These are phyloP conservation scores for Cystobasidium tubakii DNA, from an alignment of 768 basidiomycete species.

Conservation along the genomic window DNA sequence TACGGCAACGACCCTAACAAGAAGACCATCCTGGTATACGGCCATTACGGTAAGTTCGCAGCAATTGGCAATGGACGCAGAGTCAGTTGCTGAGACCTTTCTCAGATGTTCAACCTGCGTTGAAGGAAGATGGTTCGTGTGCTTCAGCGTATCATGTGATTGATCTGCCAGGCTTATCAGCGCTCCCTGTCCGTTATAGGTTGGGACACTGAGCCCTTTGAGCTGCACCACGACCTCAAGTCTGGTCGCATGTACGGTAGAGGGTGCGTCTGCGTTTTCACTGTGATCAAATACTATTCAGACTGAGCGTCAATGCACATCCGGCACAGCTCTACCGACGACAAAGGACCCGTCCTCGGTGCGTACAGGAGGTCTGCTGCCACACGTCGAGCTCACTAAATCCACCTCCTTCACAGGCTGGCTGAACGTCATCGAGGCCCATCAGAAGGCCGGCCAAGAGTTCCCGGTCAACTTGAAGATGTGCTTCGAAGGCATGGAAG, in stretches of 20 bases:
- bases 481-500: slow-evolving; percentile 98
- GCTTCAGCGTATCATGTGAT: not conserved
- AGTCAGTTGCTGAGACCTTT: not conserved
- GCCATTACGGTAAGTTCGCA: slow-evolving; percentile 15
- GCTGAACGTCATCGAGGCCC: slow-evolving; percentile 64
- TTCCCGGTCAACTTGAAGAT: slow-evolving; percentile 84
- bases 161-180: not conserved
- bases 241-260: slow-evolving; percentile 69
- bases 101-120: not conserved
- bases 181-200: slow-evolving; percentile 50
- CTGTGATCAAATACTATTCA: not conserved
- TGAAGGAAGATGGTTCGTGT: slow-evolving; percentile 4
- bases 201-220: slow-evolving; percentile 82
- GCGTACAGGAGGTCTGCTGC: not conserved
- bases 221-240: slow-evolving; percentile 57
- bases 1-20: slow-evolving; percentile 78
- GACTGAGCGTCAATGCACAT: too few relatives aligned
- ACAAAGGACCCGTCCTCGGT: slow-evolving; percentile 38
- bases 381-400: not conserved
- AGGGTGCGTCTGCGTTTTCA: slow-evolving; percentile 54
- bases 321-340: slow-evolving; percentile 36
- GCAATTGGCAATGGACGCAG: not conserved
- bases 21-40: slow-evolving; percentile 59
- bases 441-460: slow-evolving; percentile 59
- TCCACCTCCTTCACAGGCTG: slow-evolving; percentile 18